Evolutionary conservation across 2,329 filamentous ascomycete genomes (phyloP).

Genomic region (Cercospora sp.): DNA sequence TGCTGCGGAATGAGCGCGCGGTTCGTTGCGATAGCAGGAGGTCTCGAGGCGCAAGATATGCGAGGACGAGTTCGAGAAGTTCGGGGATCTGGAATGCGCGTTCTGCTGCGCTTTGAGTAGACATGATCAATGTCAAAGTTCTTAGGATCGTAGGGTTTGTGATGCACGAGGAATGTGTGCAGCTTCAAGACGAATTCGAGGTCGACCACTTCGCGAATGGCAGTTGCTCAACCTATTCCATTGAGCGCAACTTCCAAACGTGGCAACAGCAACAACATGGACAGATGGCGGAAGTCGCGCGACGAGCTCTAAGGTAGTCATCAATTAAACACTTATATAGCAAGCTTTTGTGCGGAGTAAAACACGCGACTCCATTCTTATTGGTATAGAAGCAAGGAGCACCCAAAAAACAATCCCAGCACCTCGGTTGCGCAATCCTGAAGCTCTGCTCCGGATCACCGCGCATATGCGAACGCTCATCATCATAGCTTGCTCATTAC

Average conservation of each 20-base stretch:
- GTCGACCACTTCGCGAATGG: too few species aligned
- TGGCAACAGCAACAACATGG: too few species aligned
- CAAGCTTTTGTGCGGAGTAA: neutral
- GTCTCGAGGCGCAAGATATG: constrained; percentile 35
- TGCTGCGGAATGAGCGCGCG: constrained; percentile 32
- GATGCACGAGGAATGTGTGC: too few species aligned
- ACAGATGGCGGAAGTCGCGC: too few species aligned
- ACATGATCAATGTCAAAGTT: neutral
- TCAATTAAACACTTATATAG: too few species aligned
- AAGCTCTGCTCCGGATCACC: neutral
- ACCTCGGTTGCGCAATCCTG: neutral
- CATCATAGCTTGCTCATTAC: neutral
- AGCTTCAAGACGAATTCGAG: too few species aligned
- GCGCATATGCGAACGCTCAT: neutral
- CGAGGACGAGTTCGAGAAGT: constrained; percentile 43
- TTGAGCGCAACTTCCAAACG: neutral
- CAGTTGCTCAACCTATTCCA: neutral
- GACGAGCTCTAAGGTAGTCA: too few species aligned
- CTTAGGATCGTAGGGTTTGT: too few species aligned
- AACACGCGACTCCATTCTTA: neutral
- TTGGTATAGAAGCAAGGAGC: neutral
- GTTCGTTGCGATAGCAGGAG: constrained; percentile 40
- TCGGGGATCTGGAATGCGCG: constrained; percentile 41
- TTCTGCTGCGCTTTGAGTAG: neutral
- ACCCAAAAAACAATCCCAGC: neutral